Base-by-base conservation (phyloP, 2,329 filamentous ascomycete species). In the Colletotrichum aenigma region DNA sequence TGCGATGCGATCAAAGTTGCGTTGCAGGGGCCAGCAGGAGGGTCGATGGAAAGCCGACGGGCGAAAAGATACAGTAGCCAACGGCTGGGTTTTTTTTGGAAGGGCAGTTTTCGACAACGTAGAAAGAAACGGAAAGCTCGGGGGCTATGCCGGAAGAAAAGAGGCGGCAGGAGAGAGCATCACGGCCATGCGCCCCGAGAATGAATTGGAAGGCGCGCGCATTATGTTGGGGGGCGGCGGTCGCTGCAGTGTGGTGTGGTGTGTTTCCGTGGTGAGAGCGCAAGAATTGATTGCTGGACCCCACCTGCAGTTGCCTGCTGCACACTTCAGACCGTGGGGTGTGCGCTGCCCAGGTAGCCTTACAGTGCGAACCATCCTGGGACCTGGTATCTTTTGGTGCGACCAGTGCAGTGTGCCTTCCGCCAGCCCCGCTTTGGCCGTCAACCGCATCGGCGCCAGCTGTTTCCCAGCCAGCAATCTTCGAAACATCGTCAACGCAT, bases 291-390 rank as follows among this genome's bases (percentile, higher is more conserved):
- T 68, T 60, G 16, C 32, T 62, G 62, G 32, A 30, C 58, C 74
- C 74, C 56, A 65, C 74, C 43, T 16, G 56, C 36, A 60, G 26
- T 52, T 28, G 64, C 21, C 62, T 75, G 52, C 48, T 67, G 73
- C 32, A 75, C 43, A 24, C 58, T 75, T 32, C 64, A 36, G 15
- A 28, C 56, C 36, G 70, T 32, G 55, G 43, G 60, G 56, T 64
- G 70, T 75, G 64, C 64, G 48, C 26, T 28, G 34, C 15, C 52
- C 24, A 65, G 58, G 64, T 74, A 75, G 74, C 71, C 61, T 66
- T 66, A 76, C 74, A 76, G 74, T 76, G 74, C 74, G 74, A 76
- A 56, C 71, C 66, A 64, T 26, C 66, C 55, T 26, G 18, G 28
- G 36, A 24, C 28, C 60, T 43, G 52, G 61, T 52, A 52, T 52